Conservation (phyloP, 2,329 filamentous ascomycete species). For the Rhynchosporium graminicola region DNA sequence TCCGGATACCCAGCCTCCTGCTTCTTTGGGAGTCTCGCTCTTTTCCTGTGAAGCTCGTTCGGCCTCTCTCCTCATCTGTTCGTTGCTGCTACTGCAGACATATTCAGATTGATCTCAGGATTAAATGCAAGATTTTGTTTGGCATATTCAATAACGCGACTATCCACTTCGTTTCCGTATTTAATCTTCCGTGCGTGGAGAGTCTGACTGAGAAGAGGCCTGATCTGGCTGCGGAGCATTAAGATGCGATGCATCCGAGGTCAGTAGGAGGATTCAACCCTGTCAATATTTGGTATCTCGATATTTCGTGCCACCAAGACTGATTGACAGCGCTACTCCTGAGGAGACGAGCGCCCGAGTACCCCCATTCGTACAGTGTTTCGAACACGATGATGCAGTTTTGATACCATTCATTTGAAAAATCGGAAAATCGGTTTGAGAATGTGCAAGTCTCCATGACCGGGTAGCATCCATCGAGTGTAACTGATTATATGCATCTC, state of each 20-base stretch:
- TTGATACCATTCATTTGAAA: not conserved
- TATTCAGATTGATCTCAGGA: not conserved
- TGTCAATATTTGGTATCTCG: not conserved
- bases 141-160: not conserved
- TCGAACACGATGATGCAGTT: not conserved
- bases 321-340: not conserved
- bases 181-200: not conserved
- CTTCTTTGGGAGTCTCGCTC: too few relatives aligned
- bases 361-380: slow-evolving; percentile 4
- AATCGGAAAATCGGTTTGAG: not conserved
- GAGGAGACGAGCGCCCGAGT: not conserved
- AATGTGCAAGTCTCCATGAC: not conserved
- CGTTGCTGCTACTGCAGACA: not conserved
- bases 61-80: not conserved
- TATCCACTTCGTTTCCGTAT: not conserved
- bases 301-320: not conserved
- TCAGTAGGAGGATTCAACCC: not conserved
- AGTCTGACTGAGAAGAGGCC: not conserved
- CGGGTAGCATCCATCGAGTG: not conserved
- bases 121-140: not conserved
- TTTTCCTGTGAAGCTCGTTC: too few relatives aligned
- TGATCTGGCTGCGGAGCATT: not conserved
- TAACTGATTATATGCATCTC: too few relatives aligned
- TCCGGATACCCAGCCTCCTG: not conserved
- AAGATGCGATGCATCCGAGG: not conserved